phyloP scores from a whole-genome alignment of 805 yeast species.

The Spathaspora gorwiae region DNA sequence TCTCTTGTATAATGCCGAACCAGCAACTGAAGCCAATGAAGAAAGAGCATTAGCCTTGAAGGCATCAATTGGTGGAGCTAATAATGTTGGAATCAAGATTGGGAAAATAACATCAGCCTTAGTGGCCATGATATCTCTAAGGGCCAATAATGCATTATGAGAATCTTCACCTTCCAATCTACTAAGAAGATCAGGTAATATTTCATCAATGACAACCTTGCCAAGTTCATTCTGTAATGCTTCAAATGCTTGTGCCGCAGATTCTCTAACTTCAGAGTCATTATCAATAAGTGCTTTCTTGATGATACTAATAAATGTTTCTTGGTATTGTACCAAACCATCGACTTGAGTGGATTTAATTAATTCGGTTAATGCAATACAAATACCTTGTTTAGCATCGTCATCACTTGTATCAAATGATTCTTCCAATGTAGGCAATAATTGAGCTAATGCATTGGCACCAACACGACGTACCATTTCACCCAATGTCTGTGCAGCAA shows the following conservation, averaged over 20 bases:
- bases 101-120: slow-evolving; percentile 93
- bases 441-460: slow-evolving; percentile 73
- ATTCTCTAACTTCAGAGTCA: slow-evolving; percentile 70
- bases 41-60: slow-evolving; percentile 87
- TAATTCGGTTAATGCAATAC: slow-evolving; percentile 86
- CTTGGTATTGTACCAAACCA: slow-evolving; percentile 60
- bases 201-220: slow-evolving; percentile 78
- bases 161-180: slow-evolving; percentile 62
- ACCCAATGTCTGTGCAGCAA: slow-evolving; percentile 91
- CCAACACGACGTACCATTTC: slow-evolving; percentile 95
- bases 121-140: slow-evolving; percentile 87
- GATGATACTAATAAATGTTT: slow-evolving; percentile 65
- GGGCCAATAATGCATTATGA: slow-evolving; percentile 77
- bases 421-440: slow-evolving; percentile 78
- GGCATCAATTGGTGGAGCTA: slow-evolving; percentile 74
- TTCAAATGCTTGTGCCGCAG: slow-evolving; percentile 91
- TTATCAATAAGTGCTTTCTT: slow-evolving; percentile 76
- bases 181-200: slow-evolving; percentile 76
- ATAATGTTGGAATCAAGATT: slow-evolving; percentile 77
- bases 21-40: slow-evolving; percentile 86
- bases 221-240: slow-evolving; percentile 80
- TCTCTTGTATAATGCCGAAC: slow-evolving; percentile 69
- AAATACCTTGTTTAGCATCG: slow-evolving; percentile 93
- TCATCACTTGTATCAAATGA: slow-evolving; percentile 57
- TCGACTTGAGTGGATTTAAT: slow-evolving; percentile 67